Base-by-base conservation (phyloP, 202 grass and related monocot genomes). In the Dendrocalamus latiflorus region DNA sequence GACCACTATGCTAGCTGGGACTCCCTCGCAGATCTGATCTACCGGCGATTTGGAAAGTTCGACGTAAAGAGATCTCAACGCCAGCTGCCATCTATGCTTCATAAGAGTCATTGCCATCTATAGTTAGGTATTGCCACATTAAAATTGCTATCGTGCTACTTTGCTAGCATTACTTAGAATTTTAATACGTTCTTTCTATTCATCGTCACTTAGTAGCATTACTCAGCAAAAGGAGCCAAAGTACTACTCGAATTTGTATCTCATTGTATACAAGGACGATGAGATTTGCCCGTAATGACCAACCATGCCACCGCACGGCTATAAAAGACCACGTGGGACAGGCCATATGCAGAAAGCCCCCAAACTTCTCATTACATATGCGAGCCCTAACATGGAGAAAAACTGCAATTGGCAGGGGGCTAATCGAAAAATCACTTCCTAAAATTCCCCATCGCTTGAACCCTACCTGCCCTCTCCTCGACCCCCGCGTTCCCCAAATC, bases 371-470 rank as follows among this genome's bases (percentile, higher is more conserved):
- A 16, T 1, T 0, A 1, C 22, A 6, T 26, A 11, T 49, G 0
- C 1, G 9, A 36, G 26, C 17, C 66, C 34, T 34, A 6, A 2
- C 0, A 1, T 8, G 3, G 25, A 12, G 22, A 1, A 36, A 77
- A 72, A 5, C 0, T 0, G 1, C 18, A 42, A 3, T n/a, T 3
- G 0, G 4, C 4, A 78, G 65, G 85, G 85, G 12, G 1, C 25
- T 65, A 71, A 37, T 15, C 36, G 14, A 0, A 65, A 82, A 47
- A 45, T 4, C 9, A 16, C 45, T 9, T 77, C 65, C 66, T 72
- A 88, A 88, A 78, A 83, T 77, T 33, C 73, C 72, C 65, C 14
- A 88, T 83, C 79, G 24, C 72, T 87, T 47, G 85, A 87, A 87
- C 85, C 85, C 85, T 87, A 78, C 85, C 63, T 51, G 53, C 66